Evolutionary conservation across 352 stramenopile genomes (phyloP), one percentile per base, ranked within the genome.

Genomic region (Pythium aristosporum): DNA sequence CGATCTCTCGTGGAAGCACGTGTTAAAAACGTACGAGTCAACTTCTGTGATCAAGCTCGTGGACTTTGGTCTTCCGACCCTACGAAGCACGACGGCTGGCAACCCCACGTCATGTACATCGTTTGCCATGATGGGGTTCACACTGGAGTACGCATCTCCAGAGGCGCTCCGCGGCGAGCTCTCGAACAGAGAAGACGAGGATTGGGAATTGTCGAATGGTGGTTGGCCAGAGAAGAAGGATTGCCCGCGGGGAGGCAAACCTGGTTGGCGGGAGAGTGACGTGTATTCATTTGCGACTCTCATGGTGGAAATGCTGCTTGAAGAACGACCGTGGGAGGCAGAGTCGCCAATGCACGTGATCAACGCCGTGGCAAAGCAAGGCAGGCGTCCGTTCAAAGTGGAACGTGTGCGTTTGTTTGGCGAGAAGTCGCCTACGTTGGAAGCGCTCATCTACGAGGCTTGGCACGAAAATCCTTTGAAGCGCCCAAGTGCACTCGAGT

Each of bases 41-140:
- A 28, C 49, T 30, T 30, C 32, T 1, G 3, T 30, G 32, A 43
- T 56, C 4, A 56, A 56, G 49, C 37, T 66, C 12, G 34, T 51
- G 18, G 30, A 66, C 58, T 60, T 55, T 39, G 49, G 60, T 4
- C 39, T 66, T 20, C 50, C 49, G 30, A 54, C 39, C 1, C 42
- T 59, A 5, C 52, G 52, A 23, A 11, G 36, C 1, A 12, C 46
- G n/a, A n/a, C n/a, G n/a, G n/a, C n/a, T n/a, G 23, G 43, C 21
- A 37, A 49, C 10, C 13, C 23, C 3, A 32, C 11, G 5, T 6
- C 6, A 11, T 34, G 25, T 11, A 34, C 11, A 21, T 11, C 28
- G 36, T 16, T 23, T 21, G 47, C 28, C 16, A 8, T 51, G 10
- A 28, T 54, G 16, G 59, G 30, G 20, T 36, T 49, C 12, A 47